phyloP scores from a whole-genome alignment of 306 rosid species.

The Prunus fruticosa region DNA sequence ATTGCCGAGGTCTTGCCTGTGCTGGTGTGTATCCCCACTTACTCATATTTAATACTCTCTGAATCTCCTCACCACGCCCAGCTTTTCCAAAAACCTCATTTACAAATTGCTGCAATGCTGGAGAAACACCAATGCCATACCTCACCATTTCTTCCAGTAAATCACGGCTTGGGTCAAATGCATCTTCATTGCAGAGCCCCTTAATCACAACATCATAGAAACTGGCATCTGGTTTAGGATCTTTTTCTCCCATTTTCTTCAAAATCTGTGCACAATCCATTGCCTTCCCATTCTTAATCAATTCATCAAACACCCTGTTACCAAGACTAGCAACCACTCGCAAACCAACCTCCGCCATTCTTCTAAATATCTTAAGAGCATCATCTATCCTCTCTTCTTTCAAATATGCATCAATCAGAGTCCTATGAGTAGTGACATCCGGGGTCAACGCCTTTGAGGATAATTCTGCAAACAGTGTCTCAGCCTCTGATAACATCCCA shows the following conservation, averaged over 20 bases:
- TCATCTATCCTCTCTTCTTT: conserved; percentile 62
- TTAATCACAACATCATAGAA: conserved; percentile 80
- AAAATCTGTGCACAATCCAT: conserved; percentile 66
- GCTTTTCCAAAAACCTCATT: conserved; percentile 52
- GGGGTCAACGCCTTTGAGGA: conserved; percentile 79
- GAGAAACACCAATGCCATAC: conserved; percentile 71
- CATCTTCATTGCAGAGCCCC: conserved; percentile 72
- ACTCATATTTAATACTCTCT: conserved; percentile 51
- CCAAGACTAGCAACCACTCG: conserved; percentile 87
- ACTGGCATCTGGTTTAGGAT: conserved; percentile 86
- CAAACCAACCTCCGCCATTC: conserved; percentile 85
- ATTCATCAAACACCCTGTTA: conserved; percentile 61
- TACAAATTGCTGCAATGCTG: conserved; percentile 52
- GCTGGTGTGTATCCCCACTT: conserved; percentile 39
- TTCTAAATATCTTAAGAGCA: conserved; percentile 59
- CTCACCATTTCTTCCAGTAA: conserved; percentile 68
- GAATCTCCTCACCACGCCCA: conserved; percentile 70
- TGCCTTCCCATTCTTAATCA: conserved; percentile 69
- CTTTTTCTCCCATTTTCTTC: conserved; percentile 89
- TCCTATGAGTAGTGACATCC: conserved; percentile 76
- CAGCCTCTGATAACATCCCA: conserved; percentile 72
- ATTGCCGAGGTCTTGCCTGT: conserved; percentile 22
- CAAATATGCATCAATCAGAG: conserved; percentile 75
- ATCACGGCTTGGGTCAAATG: conserved; percentile 52
- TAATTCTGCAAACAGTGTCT: conserved; percentile 60